Evolutionary conservation across 176 grass and related monocot genomes (phyloP).

Genomic region (Olyra latifolia): DNA sequence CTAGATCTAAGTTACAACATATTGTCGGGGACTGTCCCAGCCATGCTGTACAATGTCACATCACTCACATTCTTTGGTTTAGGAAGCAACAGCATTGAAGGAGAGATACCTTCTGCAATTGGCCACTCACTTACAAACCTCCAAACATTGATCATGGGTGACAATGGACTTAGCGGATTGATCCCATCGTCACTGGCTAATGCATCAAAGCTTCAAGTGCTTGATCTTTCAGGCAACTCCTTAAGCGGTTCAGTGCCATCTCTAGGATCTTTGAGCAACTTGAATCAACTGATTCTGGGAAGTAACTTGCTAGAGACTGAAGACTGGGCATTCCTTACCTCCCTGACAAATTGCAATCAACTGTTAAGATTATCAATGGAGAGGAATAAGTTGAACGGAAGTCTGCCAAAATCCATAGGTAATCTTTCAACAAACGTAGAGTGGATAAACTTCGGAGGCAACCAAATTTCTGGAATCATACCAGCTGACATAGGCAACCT

Average conservation of each 20-base stretch:
- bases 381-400: background rate
- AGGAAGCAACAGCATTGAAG: background rate
- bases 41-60: constrained; percentile 19
- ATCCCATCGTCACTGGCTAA: constrained; percentile 23
- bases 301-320: background rate
- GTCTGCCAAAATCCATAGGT: constrained; percentile 24
- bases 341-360: constrained; percentile 28
- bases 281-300: background rate
- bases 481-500: constrained; percentile 44
- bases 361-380: background rate
- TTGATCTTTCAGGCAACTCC: constrained; percentile 19
- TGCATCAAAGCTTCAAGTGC: background rate
- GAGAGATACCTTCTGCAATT: background rate
- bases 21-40: constrained; percentile 8
- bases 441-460: constrained; percentile 24
- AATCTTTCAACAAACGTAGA: constrained; percentile 28
- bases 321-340: constrained; percentile 20
- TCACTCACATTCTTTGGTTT: constrained; percentile 4
- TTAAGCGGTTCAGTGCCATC: constrained; percentile 3
- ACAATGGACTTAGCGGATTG: background rate
- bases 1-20: constrained; percentile 6
- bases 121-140: constrained; percentile 25
- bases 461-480: constrained; percentile 31
- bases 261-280: constrained; percentile 30
- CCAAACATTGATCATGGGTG: background rate